Evolutionary conservation across 116 monocot species (phyloP), one percentile per base, ranked within the genome.

Genomic region (Dioscorea cayenensis): DNA sequence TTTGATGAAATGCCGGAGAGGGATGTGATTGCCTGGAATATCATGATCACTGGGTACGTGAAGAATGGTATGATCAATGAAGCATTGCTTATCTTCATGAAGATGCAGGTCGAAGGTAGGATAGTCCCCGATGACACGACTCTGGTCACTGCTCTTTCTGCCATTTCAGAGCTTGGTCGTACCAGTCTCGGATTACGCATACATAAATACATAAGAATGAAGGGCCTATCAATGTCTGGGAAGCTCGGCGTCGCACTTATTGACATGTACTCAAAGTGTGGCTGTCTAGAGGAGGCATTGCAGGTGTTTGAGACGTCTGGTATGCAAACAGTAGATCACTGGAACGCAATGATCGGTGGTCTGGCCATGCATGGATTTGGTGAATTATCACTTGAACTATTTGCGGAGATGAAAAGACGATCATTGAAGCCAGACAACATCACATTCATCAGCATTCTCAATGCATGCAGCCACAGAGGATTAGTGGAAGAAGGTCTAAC

Each of bases 191-290:
- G 90, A 17, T 29, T 77, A 4, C 66, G 64, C 3, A 21, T 91
- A 2, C 87, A 91, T 59, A 49, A 73, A 22, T 78, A 78, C 20
- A 79, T 87, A 8, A 9, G 63, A 21, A 71, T 76, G 71, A 77
- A 72, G 7, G 11, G 25, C 18, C 69, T 85, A 20, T 37, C 74
- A 64, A 74, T 91, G 19, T 62, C 80, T 37, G 83, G 83, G 6
- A 85, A 25, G 25, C 25, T 25, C 1, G 25, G 25, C 25, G 25
- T 25, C 25, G 25, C 25, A 25, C 25, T 25, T 1, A 81, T 91
- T 0, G 83, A 91, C 43, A 91, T 87, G 91, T 91, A 87, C 63
- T 71, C 85, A 21, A 91, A 91, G 19, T 87, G 85, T 16, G 91
- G 91, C 3, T 71, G 64, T n/a, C 38, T 87, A 36, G 77, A 83